Conservation (phyloP, 164 flowering plant species). For the Annona squamosa region DNA sequence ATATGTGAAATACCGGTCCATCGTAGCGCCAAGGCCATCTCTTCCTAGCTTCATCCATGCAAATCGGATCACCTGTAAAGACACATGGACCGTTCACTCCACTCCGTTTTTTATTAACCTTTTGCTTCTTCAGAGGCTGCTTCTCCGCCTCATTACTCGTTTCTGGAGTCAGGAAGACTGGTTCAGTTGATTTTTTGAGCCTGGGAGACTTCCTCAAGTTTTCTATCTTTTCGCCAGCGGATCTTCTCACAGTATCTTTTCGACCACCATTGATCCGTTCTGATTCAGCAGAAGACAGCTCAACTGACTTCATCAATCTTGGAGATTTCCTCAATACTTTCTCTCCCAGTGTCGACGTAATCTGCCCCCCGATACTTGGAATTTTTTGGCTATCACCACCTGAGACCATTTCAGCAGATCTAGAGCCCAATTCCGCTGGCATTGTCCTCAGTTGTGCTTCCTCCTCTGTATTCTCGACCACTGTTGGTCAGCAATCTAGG, state of each 20-base stretch:
- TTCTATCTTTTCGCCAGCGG: background rate
- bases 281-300: background rate
- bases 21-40: constrained; percentile 65
- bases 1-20: constrained; percentile 32
- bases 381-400: background rate
- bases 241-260: too few species aligned
- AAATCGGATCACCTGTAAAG: constrained; percentile 54
- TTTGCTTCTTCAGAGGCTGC: constrained; percentile 11
- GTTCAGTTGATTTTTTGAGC: background rate
- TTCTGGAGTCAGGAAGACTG: constrained; percentile 3
- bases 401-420: background rate
- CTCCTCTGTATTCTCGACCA: constrained; percentile 1
- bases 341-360: background rate
- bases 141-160: background rate
- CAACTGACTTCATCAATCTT: background rate
- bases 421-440: constrained; percentile 5
- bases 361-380: background rate
- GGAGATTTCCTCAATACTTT: constrained; percentile 4
- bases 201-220: constrained; percentile 13
- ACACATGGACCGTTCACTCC: constrained; percentile 2
- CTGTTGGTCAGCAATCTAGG: background rate
- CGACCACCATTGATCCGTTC: background rate
- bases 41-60: constrained; percentile 38
- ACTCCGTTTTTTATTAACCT: background rate
- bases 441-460: background rate